phyloP scores from a whole-genome alignment of 176 grass and related monocot genomes.

The Microstegium vimineum region DNA sequence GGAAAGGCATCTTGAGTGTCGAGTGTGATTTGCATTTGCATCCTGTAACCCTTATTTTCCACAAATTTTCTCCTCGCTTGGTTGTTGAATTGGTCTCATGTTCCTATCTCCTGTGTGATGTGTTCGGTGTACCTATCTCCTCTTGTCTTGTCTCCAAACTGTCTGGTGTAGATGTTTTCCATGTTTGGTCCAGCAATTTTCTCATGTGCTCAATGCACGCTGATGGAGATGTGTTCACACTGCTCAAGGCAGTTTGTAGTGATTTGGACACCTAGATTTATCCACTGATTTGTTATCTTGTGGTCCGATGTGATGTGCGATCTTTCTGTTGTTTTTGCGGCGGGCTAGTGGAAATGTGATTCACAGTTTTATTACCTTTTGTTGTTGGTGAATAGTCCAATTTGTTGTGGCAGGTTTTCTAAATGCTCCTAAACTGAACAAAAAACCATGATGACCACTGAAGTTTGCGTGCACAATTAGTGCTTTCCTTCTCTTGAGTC shows the following conservation, averaged over 20 bases:
- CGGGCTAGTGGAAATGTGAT: not conserved
- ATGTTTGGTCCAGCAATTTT: conserved; percentile 30
- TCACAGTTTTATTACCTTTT: not conserved
- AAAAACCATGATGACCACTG: not conserved
- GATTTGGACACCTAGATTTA: too few species aligned
- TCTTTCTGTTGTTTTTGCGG: too few species aligned
- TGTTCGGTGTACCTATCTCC: not conserved
- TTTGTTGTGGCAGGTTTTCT: not conserved
- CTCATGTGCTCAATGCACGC: conserved; percentile 12
- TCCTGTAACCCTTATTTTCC: conserved; percentile 5
- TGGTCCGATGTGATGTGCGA: too few species aligned
- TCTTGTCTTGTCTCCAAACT: not conserved
- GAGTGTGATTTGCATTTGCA: conserved; percentile 32
- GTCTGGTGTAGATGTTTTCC: conserved; percentile 11
- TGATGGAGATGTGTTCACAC: not conserved
- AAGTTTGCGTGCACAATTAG: too few species aligned
- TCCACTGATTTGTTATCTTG: too few species aligned
- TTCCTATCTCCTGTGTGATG: not conserved
- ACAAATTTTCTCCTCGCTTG: not conserved
- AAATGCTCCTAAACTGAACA: not conserved
- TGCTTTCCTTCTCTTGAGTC: too few species aligned
- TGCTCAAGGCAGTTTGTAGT: not conserved
- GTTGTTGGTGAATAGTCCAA: conserved; percentile 2
- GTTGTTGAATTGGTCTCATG: conserved; percentile 1
- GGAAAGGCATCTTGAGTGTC: conserved; percentile 12